Evolutionary conservation across 2,329 filamentous ascomycete species (phyloP), one percentile per base, ranked within the genome.

Genomic region (Coleophoma eucalyptorum): DNA sequence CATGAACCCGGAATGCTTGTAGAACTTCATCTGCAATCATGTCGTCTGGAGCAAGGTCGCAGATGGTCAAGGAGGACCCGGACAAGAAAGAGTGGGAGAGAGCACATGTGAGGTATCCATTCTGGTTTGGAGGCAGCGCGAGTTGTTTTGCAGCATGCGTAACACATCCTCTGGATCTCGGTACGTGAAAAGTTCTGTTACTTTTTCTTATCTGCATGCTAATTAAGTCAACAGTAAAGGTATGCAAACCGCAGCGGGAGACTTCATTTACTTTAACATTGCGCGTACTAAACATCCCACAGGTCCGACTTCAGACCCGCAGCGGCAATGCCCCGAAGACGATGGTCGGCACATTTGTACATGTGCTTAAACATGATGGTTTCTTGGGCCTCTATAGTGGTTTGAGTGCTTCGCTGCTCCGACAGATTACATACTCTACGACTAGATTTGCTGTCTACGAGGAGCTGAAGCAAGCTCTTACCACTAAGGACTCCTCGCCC

Each of bases 361-460:
- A 96, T 73, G 86, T 99, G 59, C 68, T 92, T 55, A 84, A 83
- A 61, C 77, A 80, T 62, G 81, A 94, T 71, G 91, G 93, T 37
- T 56, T 89, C n/a, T 70, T 77, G 31, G 93, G 91, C 26, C 80
- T 99, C 44, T 99, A 99, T 72, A 86, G 81, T 64, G 94, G 94
- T 73, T 84, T 97, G 52, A 95, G 92, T 2, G 94, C 94, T 59
- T 94, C 92, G 50, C 81, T 97, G 45, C 80, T 97, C 51, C 92
- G 94, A 58, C 94, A 97, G 74, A 80, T 92, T 60, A 97, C 94
- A 53, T 99, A 99, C 76, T 94, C 89, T 53, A 99, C 94, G 46
- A 94, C 91, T 35, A 90, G 94, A 45, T 99, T 99, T 73, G 94
- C 91, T 57, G 84, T 97, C 57, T 99, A 99, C 76, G 94, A 97